Evolutionary conservation across 306 rosid genomes (phyloP), one percentile per base, ranked within the genome.

Genomic region (Lathyrus oleraceus): DNA sequence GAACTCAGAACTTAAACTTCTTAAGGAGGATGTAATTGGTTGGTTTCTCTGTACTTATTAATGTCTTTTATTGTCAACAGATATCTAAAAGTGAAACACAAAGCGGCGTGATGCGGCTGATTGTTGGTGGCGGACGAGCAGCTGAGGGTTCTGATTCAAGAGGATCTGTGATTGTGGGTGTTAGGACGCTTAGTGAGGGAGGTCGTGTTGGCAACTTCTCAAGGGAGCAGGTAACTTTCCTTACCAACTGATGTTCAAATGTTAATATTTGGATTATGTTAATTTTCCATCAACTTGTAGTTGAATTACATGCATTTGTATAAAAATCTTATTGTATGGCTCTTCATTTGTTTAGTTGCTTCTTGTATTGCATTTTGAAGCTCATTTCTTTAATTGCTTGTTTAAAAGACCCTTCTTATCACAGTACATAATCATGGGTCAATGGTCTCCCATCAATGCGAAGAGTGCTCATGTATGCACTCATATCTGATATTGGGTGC

Each of bases 161-260:
- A 84, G 97, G 99, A 73, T 88, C 99, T 60, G 99, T 94, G 75
- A 96, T 94, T 83, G 96, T 94, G 49, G 99, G 99, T 67, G 99
- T 94, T 81, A 86, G 99, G 72, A 94, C 99, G 64, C 96, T 94
- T 65, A 94, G 99, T 53, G 99, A 94, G 89, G 99, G 99, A 56
- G 99, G 99, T 25, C 95, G 99, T 61, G 99, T 94, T 59, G 99
- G 99, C 65, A 81, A 82, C 76, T 94, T 94, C 81, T 91, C 99
- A 8, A 89, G 99, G 85, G 97, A 94, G 86, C 99, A 94, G 95
- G 99, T 94, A 69, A 57, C 52, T 61, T 61, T 47, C 25, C 66
- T 27, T 61, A 51, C 71, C 40, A 30, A 27, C 44, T 68, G 57
- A 25, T 76, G 53, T 69, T 47, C 43, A 51, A 51, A 64, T 52